Base-by-base conservation (phyloP, 2,329 filamentous ascomycete species). In the Penicillium sp. region DNA sequence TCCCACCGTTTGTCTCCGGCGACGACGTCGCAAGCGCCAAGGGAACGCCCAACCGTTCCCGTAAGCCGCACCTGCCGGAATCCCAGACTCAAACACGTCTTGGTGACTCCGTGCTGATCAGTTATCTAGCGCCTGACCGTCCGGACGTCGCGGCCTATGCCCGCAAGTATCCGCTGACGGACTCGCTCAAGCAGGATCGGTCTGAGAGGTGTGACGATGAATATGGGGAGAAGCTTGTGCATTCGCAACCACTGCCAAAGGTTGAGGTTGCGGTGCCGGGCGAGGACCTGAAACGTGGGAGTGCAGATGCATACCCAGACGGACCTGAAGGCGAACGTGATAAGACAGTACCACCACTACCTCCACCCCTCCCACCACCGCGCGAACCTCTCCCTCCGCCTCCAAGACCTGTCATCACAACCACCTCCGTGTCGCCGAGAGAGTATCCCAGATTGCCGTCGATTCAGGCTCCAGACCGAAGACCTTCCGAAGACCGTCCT, bases 141-240 rank as follows among this genome's bases (percentile, higher is more conserved):
- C 84, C 82, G 46, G 85, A 90, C 46, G 81, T 90, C 65, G 85
- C 85, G 74, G 73, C 59, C 67, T 39, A 74, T 65, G 86, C 83
- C 52, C 81, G 79, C 57, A 73, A 75, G 56, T 68, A 78, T 58
- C 77, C 81, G 21, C 74, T 88, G 47, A 34, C 44, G 47, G 54
- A 45, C 42, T 49, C 46, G 43, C 46, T 46, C 13, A 49, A 47
- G 42, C 51, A 45, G n/a, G 42, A 71, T 70, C 39, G 76, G 79
- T 21, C 74, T 72, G 2, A 76, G 74, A 51, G 67, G 71, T 49
- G 72, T 75, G 49, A 75, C 75, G 18, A 13, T 21, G 18, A 4
- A 13, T 13, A 21, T 39, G 2, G 9, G 6, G 41, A 42, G 41
- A 42, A 42, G 23, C 2, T 7, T 12, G 39, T 28, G 21, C 13